These are phyloP conservation scores for Gentiana straminea DNA, from an alignment of 257 asterid genomes.

Conservation along the genomic window DNA sequence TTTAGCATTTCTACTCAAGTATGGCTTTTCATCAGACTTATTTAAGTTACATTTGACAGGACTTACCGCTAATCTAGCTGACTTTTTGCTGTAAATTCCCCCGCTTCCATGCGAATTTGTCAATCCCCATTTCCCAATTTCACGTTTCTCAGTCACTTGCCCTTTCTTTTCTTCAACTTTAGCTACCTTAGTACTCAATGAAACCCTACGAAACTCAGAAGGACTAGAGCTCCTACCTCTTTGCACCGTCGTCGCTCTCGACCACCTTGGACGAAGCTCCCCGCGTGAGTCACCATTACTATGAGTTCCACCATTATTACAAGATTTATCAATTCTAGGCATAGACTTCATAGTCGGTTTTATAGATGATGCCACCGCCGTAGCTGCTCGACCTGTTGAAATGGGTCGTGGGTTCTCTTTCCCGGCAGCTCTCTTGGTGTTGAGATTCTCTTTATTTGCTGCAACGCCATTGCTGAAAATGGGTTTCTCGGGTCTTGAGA, in stretches of 20 bases:
- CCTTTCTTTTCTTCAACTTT: slow-evolving; percentile 21
- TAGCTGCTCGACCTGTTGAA: slow-evolving; percentile 41
- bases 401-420: slow-evolving; percentile 63
- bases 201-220: slow-evolving; percentile 35
- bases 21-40: slow-evolving; percentile 16
- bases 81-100: slow-evolving; percentile 14
- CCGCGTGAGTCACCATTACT: slow-evolving; percentile 15
- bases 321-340: slow-evolving; percentile 43
- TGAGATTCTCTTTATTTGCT: slow-evolving; percentile 11
- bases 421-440: slow-evolving; percentile 28
- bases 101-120: slow-evolving; percentile 14
- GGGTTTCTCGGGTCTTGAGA: slow-evolving; percentile 24
- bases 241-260: slow-evolving; percentile 23
- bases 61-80: slow-evolving; percentile 14
- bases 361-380: slow-evolving; percentile 5
- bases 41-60: slow-evolving; percentile 11
- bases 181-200: slow-evolving; percentile 26
- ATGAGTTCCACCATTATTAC: slow-evolving; percentile 8
- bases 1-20: slow-evolving; percentile 14
- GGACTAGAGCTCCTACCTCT: slow-evolving; percentile 91
- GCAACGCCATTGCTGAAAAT: slow-evolving; percentile 9
- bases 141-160: slow-evolving; percentile 14
- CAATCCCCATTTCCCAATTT: slow-evolving; percentile 14
- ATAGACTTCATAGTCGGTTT: slow-evolving; percentile 46
- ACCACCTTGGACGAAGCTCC: slow-evolving; percentile 41